These are phyloP conservation scores for Monilinia laxa DNA, from an alignment of 2,329 filamentous ascomycete genomes.

Conservation along the genomic window DNA sequence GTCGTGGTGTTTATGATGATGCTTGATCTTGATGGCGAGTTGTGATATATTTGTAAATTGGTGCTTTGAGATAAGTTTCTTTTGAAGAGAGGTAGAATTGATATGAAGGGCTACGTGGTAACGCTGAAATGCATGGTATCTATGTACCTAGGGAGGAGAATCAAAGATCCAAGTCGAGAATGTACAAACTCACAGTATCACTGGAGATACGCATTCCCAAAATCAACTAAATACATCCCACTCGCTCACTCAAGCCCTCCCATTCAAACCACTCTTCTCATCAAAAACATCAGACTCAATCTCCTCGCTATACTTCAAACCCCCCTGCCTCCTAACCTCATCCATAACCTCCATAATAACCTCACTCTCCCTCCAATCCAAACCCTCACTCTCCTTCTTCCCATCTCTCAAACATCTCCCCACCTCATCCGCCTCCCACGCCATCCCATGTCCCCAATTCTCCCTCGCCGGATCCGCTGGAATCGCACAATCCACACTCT, in stretches of 20 bases:
- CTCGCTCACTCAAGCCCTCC: conserved; percentile 7
- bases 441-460: conserved; percentile 61
- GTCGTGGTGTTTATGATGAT: too few species aligned
- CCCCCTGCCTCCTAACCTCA: conserved; percentile 46
- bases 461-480: conserved; percentile 44
- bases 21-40: too few species aligned
- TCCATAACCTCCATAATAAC: conserved; percentile 60
- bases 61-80: too few species aligned
- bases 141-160: too few species aligned
- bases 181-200: neutral
- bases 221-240: neutral
- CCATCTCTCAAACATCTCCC: conserved; percentile 63
- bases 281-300: conserved; percentile 64
- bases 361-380: conserved; percentile 62
- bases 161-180: too few species aligned
- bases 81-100: too few species aligned
- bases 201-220: neutral
- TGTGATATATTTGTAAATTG: too few species aligned
- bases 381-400: conserved; percentile 57
- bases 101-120: too few species aligned
- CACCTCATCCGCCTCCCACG: conserved; percentile 69
- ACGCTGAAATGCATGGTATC: too few species aligned
- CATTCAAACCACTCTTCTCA: conserved; percentile 59
- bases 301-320: conserved; percentile 61
- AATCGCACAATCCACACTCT: conserved; percentile 42